Percentiles rank a stretch among this genome's conserved stretches.
These are phyloP conservation scores for Rubroboletus satanas DNA, from an alignment of 768 basidiomycete species.

Conservation along the genomic window DNA sequence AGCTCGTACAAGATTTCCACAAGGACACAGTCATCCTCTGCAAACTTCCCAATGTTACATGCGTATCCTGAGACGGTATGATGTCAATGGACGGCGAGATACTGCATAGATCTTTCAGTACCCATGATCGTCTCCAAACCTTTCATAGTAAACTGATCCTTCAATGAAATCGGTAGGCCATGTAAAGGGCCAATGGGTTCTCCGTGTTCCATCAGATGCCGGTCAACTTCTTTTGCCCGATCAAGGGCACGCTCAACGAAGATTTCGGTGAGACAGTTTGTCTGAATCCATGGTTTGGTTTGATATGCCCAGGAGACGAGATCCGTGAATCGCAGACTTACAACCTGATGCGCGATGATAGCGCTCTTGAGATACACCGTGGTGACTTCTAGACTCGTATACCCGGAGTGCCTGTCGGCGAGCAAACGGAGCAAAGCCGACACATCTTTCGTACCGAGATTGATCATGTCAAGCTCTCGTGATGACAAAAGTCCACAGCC, in stretches of 20 bases:
- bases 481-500: slow-evolving; percentile 22
- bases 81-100: not conserved
- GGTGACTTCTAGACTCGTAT: slow-evolving; percentile 27
- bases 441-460: slow-evolving; percentile 27
- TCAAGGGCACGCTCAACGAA: slow-evolving; percentile 25
- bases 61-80: slow-evolving; percentile 40
- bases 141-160: slow-evolving; percentile 57
- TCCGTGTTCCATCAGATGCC: slow-evolving; percentile 17
- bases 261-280: slow-evolving; percentile 28
- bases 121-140: slow-evolving; percentile 60
- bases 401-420: slow-evolving; percentile 17
- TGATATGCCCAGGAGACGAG: not conserved
- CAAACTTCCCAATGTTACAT: slow-evolving; percentile 53
- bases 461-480: slow-evolving; percentile 20
- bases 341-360: slow-evolving; percentile 25
- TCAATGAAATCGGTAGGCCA: slow-evolving; percentile 40
- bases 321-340: slow-evolving; percentile 6
- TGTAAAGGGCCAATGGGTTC: slow-evolving; percentile 43
- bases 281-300: slow-evolving; percentile 7
- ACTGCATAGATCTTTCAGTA: slow-evolving; percentile 9
- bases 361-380: slow-evolving; percentile 30
- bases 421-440: slow-evolving; percentile 20
- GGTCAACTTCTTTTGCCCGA: slow-evolving; percentile 26
- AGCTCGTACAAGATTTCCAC: slow-evolving; percentile 60
- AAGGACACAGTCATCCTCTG: slow-evolving; percentile 58